Percentiles rank a stretch among this genome's conserved stretches.
Evolutionary conservation across 345 rosid species (phyloP).

Genomic region (Turritis glabra): DNA sequence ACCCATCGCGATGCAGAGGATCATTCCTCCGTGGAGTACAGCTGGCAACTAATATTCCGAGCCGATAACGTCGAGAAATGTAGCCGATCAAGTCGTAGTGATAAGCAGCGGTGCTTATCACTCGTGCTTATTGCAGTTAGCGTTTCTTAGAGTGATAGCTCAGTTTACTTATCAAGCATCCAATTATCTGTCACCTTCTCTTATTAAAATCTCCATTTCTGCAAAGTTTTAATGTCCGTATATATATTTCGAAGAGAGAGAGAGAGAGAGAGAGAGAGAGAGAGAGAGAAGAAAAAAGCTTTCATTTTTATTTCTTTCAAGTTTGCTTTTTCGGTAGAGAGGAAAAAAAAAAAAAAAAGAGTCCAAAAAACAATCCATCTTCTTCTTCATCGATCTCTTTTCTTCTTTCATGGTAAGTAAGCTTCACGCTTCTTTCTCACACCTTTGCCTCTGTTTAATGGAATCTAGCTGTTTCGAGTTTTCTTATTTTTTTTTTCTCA

Average conservation of each 20-base stretch:
- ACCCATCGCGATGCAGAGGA: background rate
- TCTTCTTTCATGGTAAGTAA: slow-evolving; percentile 39
- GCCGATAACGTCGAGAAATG: slow-evolving; percentile 75
- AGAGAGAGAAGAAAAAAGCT: slow-evolving; percentile 15
- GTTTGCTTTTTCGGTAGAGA: slow-evolving; percentile 30
- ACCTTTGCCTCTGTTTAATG: slow-evolving; percentile 38
- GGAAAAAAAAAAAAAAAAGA: slow-evolving; percentile 34
- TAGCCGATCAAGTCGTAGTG: slow-evolving; percentile 69
- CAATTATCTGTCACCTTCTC: slow-evolving; percentile 52
- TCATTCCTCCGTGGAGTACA: slow-evolving; percentile 18
- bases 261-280: slow-evolving; percentile 29
- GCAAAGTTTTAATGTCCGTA: slow-evolving; percentile 47
- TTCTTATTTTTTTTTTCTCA: background rate
- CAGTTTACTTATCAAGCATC: fast-evolving
- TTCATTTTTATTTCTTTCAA: slow-evolving; percentile 12
- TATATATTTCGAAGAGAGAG: slow-evolving; percentile 38
- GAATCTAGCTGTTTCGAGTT: slow-evolving; percentile 46
- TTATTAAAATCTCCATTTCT: slow-evolving; percentile 46
- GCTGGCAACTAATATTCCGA: slow-evolving; percentile 82
- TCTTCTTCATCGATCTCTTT: slow-evolving; percentile 34
- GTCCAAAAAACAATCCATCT: slow-evolving; percentile 36
- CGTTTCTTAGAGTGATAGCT: slow-evolving; percentile 25
- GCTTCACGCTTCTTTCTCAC: slow-evolving; percentile 32
- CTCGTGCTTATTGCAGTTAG: background rate
- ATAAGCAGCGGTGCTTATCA: fast-evolving